These are phyloP conservation scores for Ampelomyces quisqualis DNA, from an alignment of 2,329 filamentous ascomycete species.

Conservation along the genomic window DNA sequence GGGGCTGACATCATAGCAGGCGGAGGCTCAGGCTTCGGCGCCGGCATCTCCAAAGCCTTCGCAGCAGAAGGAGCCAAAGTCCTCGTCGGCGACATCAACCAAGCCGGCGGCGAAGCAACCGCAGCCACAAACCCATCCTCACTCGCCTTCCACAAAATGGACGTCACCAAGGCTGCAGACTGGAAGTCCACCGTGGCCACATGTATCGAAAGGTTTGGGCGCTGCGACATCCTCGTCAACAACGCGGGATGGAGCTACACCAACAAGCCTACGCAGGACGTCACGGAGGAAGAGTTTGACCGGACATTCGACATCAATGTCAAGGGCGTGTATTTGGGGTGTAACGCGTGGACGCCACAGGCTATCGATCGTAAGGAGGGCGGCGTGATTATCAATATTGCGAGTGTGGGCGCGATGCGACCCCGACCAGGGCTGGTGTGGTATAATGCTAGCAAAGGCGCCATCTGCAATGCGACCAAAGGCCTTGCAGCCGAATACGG, in stretches of 20 bases:
- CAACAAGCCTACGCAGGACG: conserved; percentile 58
- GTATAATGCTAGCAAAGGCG: conserved; percentile 70
- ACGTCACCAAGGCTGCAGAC: conserved; percentile 56
- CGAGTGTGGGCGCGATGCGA: conserved; percentile 63
- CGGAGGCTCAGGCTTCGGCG: conserved; percentile 64
- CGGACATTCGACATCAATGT: conserved; percentile 68
- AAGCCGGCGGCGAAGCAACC: conserved; percentile 54
- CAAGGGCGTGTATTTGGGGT: conserved; percentile 64
- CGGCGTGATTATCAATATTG: conserved; percentile 65
- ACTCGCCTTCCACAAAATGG: conserved; percentile 45
- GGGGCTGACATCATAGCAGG: conserved; percentile 40
- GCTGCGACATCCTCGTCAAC: conserved; percentile 62
- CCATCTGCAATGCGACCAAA: conserved; percentile 64
- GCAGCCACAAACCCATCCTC: conserved; percentile 43
- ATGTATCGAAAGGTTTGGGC: conserved; percentile 55
- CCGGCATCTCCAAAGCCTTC: conserved; percentile 61
- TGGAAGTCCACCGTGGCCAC: conserved; percentile 57
- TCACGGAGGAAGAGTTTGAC: conserved; percentile 67
- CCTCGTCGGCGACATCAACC: conserved; percentile 62
- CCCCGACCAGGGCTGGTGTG: conserved; percentile 65
- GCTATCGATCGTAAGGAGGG: conserved; percentile 59
- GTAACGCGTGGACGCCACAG: conserved; percentile 61
- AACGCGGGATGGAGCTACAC: conserved; percentile 61
- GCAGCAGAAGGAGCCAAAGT: conserved; percentile 61
- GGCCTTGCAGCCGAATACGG: conserved; percentile 73